Base-by-base conservation (phyloP, 1,284 basidiomycete species). In the Irpex sp. region DNA sequence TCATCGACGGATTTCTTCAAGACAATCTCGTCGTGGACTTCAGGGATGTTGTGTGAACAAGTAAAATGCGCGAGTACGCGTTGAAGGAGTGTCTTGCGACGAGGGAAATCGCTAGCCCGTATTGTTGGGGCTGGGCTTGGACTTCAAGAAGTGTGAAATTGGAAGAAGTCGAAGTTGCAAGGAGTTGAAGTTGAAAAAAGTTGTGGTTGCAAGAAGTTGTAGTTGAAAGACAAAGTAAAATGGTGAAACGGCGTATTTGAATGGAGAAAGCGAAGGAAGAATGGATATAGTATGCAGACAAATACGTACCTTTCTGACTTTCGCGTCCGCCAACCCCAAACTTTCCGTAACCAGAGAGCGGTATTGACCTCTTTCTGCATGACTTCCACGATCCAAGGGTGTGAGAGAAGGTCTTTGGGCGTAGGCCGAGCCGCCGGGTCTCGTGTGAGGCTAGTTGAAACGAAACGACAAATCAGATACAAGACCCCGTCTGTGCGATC, bases 331-430 rank as follows among this genome's bases (percentile, higher is more conserved):
- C 95, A 97, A 59, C 85, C 89, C 88, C 94, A 96, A 34, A 98
- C 89, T 71, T 92, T 85, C 59, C 90, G 85, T 57, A 99, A 91
- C 93, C 96, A 99, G 69, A 85, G 86, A 9, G 87, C 90, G 87
- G 97, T 94, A 69, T 93, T 89, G 56, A 95, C 88, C 68, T 94
- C 91, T 73, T 91, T 85, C 73, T 88, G 87, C 82, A 94, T 92
- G 58, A 86, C 85, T 64, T 84, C 82, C 57, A 84, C 75, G 67
- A 99, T 91, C 91, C 96, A 98, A 1, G 92, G 91, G 75, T 99
- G 97, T 56, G 79, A 76, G 52, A 97, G 80, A 82, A 98, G 87
- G 70, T 93, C 88, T 68, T 85, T 88, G 0, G 97, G 97, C 21
- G 89, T 90, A 5, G 94, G 96, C 58, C 97, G 87, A 40, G 82